Conservation (phyloP, 495 filamentous ascomycete genomes). For the Talaromyces stipitatus region DNA sequence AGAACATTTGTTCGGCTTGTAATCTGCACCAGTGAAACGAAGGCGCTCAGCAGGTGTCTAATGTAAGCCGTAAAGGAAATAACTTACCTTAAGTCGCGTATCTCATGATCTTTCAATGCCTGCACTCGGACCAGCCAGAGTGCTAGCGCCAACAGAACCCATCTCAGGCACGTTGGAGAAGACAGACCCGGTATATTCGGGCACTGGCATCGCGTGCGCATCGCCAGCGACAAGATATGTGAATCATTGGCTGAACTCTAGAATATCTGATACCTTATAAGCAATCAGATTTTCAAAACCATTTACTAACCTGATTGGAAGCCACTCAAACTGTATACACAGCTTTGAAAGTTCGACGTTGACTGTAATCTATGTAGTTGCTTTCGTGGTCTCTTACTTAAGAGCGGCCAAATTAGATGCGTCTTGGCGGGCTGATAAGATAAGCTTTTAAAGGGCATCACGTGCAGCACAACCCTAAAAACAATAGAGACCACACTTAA, state of each 20-base stretch:
- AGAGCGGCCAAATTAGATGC: background rate
- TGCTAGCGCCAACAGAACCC: slow-evolving; percentile 27
- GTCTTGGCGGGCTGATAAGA: slow-evolving; percentile 1
- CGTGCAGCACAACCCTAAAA: background rate
- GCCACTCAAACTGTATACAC: background rate
- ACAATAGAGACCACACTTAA: too few species aligned
- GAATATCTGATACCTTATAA: too few species aligned
- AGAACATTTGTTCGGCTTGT: slow-evolving; percentile 80
- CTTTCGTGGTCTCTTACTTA: background rate
- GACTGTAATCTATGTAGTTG: background rate
- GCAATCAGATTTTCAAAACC: background rate
- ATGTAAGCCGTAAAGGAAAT: background rate
- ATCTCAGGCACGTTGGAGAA: slow-evolving; percentile 27
- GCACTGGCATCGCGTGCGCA: slow-evolving; percentile 39
- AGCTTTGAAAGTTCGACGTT: background rate
- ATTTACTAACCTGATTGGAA: background rate
- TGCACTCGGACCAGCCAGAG: slow-evolving; percentile 33
- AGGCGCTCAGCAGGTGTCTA: background rate
- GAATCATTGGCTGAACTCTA: background rate
- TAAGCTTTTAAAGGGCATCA: background rate
- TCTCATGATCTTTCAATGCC: slow-evolving; percentile 33
- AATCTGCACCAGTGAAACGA: slow-evolving; percentile 45
- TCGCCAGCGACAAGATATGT: slow-evolving; percentile 21
- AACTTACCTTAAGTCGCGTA: slow-evolving; percentile 33
- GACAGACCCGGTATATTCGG: slow-evolving; percentile 29